Evolutionary conservation across 2,329 filamentous ascomycete species (phyloP), one percentile per base, ranked within the genome.

Genomic region (Xylaria sp.): DNA sequence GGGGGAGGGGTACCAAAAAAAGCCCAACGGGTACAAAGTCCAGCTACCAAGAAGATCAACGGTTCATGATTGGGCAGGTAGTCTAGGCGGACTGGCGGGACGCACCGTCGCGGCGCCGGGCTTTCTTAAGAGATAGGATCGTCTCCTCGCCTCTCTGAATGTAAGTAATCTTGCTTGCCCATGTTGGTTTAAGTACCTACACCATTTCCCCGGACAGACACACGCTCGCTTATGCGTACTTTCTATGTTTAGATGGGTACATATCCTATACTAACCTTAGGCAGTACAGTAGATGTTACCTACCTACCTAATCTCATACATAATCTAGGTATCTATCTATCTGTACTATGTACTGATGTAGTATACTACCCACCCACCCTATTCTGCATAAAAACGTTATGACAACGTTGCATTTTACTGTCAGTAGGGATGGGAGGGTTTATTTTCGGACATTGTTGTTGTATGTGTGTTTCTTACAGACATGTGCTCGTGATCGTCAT

Each of bases 61-160:
- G 20, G n/a, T 42, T 27, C 5, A 29, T 45, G 13, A 56, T 63
- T 27, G 42, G 38, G 22, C 11, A 5, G 7, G n/a, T 53, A 57
- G n/a, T n/a, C n/a, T n/a, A n/a, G 13, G 11, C 5, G 7, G 31
- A 47, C n/a, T 49, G n/a, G 33, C 61, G 61, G 65, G 31, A 65
- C 51, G 65, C 61, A 61, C 56, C 61, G 65, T 57, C 57, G 51
- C 36, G 56, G 65, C 65, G 36, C 61, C 33, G 53, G 51, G 44
- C 42, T 47, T 60, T 39, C 50, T 44, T 51, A 36, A 10, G 25
- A 15, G 6, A 39, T 10, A 44, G 29, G 25, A 25, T 11, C 22
- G n/a, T n/a, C n/a, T n/a, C n/a, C n/a, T n/a, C n/a, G n/a, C n/a
- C n/a, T n/a, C n/a, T n/a, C n/a, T n/a, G n/a, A n/a, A n/a, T n/a